phyloP scores from a whole-genome alignment of 257 asterid species.

The Solanum stenotomum region DNA sequence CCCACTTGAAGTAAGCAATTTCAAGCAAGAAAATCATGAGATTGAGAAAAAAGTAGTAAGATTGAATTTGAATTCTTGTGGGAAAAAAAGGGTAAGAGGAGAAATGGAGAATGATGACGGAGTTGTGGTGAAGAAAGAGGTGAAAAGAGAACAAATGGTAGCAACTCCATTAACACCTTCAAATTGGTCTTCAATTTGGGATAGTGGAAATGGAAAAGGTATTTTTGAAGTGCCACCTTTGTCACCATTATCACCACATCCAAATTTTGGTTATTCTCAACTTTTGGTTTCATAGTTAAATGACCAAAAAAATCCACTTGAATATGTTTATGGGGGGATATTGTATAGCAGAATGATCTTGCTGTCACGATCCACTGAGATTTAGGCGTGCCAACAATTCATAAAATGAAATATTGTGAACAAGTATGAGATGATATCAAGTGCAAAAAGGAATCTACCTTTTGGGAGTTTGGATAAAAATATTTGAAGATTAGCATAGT shows the following conservation, averaged over 20 bases:
- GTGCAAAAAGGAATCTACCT: background rate
- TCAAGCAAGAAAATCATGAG: constrained; percentile 9
- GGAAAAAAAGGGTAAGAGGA: constrained; percentile 55
- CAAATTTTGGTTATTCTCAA: background rate
- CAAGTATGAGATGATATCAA: background rate
- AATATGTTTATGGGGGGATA: background rate
- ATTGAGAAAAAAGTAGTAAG: background rate
- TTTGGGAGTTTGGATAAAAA: background rate
- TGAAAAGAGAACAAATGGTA: constrained; percentile 30
- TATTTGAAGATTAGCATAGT: background rate
- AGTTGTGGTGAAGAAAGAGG: constrained; percentile 25
- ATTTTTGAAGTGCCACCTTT: constrained; percentile 75
- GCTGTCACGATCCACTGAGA: background rate
- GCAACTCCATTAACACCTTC: constrained; percentile 83
- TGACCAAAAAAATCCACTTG: background rate
- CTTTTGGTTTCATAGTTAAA: constrained; percentile 10
- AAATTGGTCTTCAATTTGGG: constrained; percentile 82
- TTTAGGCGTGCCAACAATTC: accelerated
- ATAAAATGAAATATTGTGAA: background rate
- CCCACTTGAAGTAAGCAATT: constrained; percentile 61
- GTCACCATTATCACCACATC: constrained; percentile 38
- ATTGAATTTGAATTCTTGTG: background rate
- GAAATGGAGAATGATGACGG: constrained; percentile 1
- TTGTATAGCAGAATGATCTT: background rate
- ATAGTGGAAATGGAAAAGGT: constrained; percentile 50